phyloP scores from a whole-genome alignment of 441 rosid species.

The Jatropha multifida region DNA sequence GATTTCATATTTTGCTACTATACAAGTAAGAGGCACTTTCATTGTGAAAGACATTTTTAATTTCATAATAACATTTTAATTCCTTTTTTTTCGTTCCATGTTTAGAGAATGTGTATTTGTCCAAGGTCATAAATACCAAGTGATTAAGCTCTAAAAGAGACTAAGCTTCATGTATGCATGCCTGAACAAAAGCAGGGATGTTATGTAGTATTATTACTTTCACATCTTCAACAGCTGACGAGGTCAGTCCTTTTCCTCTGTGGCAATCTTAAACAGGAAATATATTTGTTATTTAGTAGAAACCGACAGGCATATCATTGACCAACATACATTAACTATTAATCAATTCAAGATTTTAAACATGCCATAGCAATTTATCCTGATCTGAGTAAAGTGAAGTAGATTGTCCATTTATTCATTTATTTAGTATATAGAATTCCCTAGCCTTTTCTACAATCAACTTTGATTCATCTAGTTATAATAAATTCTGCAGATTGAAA shows the following conservation, averaged over 20 bases:
- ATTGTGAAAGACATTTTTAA: background rate
- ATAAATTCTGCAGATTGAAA: conserved; percentile 47
- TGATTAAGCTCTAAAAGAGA: conserved; percentile 3
- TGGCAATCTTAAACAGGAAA: conserved; percentile 4
- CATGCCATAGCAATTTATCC: conserved; percentile 79
- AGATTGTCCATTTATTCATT: conserved; percentile 14
- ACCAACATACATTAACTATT: conserved; percentile 1
- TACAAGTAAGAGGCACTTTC: background rate
- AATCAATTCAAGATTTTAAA: conserved; percentile 61
- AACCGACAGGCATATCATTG: background rate
- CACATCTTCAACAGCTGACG: conserved; percentile 84
- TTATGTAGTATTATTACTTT: conserved; percentile 63
- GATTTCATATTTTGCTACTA: no score
- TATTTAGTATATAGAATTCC: background rate
- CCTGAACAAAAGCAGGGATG: conserved; percentile 90
- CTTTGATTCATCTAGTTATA: conserved; percentile 3
- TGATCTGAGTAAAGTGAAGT: conserved; percentile 75
- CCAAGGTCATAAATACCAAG: background rate
- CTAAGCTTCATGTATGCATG: conserved; percentile 45
- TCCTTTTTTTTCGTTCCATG: conserved; percentile 10
- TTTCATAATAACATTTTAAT: background rate
- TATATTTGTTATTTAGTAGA: background rate
- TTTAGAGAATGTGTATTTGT: background rate
- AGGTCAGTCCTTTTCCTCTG: conserved; percentile 43
- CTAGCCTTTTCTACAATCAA: background rate